Evolutionary conservation across 2,329 filamentous ascomycete species (phyloP), one percentile per base, ranked within the genome.

Genomic region (Colletotrichum higginsianum): DNA sequence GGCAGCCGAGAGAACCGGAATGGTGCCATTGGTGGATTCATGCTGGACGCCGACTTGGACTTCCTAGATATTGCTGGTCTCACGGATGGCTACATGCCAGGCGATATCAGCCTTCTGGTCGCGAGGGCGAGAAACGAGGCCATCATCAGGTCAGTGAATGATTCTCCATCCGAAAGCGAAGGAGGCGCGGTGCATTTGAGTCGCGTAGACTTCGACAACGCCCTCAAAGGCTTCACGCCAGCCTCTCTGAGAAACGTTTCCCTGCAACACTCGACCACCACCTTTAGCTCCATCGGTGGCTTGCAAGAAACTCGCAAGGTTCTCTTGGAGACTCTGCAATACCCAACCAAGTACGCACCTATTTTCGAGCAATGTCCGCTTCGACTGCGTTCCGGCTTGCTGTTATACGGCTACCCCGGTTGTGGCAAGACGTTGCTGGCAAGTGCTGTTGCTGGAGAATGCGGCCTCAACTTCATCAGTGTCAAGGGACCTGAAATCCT

Each of bases 401-500:
- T 99, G 4, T 88, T 99, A 0, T 99, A 99, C 79, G 96, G 96
- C 38, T 98, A 93, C 78, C 96, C 96, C 0, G 96, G 96, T 2
- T 98, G 96, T 78, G 97, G 97, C 73, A 99, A 99, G 84, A 99
- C 96, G 0, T 88, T 99, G 11, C 90, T 99, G 12, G 96, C 97
- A 23, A 97, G 94, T 69, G 96, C 96, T 0, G 96, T 99, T n/a
- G 96, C 97, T 15, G 96, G 96, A 67, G 96, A 99, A 84, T 98
- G 96, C 78, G 96, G 96, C 0, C 90, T 99, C 72, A 99, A 99
- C 82, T 99, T 99, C 82, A 99, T 99, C 82, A 95, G 92, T 50
- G 96, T 99, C 78, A 99, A 99, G 84, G 96, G 96, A 0, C 96
- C 96, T 0, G 97, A 99, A 81, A 98, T 99, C 71, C 84, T 99